Evolutionary conservation across 225 moss, liverwort and hornwort species (phyloP).

Genomic region (Anthoceros angustus): DNA sequence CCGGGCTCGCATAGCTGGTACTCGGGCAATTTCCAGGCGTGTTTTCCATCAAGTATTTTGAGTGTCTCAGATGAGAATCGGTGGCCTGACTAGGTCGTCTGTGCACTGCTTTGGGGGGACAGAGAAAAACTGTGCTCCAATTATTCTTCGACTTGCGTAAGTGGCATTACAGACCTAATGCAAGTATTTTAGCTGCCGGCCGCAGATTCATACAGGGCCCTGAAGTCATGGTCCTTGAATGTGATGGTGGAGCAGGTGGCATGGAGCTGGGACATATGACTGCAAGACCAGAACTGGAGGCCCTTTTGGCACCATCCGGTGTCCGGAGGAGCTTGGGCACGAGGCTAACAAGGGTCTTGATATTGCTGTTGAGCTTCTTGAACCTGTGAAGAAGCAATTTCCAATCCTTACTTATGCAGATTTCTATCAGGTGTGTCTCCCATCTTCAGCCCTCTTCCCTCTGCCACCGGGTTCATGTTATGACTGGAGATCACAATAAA

Average conservation of each 20-base stretch:
- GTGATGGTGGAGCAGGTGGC: conserved; percentile 39
- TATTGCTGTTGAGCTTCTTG: conserved; percentile 24
- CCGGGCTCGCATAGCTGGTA: conserved; percentile 68
- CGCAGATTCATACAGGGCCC: too few species aligned
- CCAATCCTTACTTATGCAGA: conserved; percentile 31
- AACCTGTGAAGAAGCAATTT: conserved; percentile 19
- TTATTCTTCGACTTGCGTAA: conserved; percentile 85
- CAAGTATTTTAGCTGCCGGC: background rate
- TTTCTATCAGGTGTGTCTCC: conserved; percentile 25
- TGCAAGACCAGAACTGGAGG: conserved; percentile 59
- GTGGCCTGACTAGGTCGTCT: background rate
- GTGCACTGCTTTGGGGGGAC: conserved; percentile 5
- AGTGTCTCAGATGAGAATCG: background rate
- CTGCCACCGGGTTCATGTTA: background rate
- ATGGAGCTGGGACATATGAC: conserved; percentile 71
- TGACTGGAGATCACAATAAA: background rate
- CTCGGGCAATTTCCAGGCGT: background rate
- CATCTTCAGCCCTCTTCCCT: background rate
- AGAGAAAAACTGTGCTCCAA: conserved; percentile 86
- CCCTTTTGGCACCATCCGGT: conserved; percentile 80
- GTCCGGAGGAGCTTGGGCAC: conserved; percentile 58
- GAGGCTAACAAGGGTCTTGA: conserved; percentile 52
- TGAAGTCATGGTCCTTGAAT: background rate
- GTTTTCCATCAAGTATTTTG: background rate
- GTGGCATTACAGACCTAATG: conserved; percentile 9